Evolutionary conservation across 306 rosid species (phyloP).

Genomic region (Argentina anserina): DNA sequence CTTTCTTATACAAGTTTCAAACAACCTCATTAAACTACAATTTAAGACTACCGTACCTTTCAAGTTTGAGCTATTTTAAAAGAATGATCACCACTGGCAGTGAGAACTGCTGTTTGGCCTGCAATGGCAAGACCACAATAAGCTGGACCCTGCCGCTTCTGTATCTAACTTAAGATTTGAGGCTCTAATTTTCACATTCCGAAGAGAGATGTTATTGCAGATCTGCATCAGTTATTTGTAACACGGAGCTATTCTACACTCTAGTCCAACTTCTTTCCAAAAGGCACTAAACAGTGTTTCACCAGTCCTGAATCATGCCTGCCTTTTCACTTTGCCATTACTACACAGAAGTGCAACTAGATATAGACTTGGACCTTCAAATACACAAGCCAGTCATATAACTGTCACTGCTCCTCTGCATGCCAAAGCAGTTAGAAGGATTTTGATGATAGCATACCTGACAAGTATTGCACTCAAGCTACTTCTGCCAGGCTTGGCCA

Average conservation of each 20-base stretch:
- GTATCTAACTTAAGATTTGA: not conserved
- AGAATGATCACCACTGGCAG: not conserved
- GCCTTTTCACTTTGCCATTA: not conserved
- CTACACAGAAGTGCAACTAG: not conserved
- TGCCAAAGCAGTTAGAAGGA: not conserved
- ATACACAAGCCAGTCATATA: not conserved
- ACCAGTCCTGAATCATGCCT: not conserved
- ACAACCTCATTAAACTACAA: not conserved
- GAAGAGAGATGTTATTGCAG: not conserved
- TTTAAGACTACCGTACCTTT: not conserved
- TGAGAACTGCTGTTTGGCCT: not conserved
- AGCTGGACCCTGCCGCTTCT: slow-evolving; percentile 7
- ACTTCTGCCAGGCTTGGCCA: not conserved
- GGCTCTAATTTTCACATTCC: not conserved
- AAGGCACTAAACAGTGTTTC: not conserved
- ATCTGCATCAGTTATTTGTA: slow-evolving; percentile 9
- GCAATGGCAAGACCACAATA: slow-evolving; percentile 21
- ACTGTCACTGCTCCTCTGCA: slow-evolving; percentile 4
- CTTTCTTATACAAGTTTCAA: not conserved
- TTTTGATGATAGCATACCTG: slow-evolving; percentile 3
- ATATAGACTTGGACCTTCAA: not conserved
- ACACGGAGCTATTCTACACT: not conserved
- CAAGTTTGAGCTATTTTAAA: not conserved
- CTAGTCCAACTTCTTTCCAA: not conserved
- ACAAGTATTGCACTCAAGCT: not conserved